Base-by-base conservation (phyloP, 305 asterid species). In the Rubia occidens region DNA sequence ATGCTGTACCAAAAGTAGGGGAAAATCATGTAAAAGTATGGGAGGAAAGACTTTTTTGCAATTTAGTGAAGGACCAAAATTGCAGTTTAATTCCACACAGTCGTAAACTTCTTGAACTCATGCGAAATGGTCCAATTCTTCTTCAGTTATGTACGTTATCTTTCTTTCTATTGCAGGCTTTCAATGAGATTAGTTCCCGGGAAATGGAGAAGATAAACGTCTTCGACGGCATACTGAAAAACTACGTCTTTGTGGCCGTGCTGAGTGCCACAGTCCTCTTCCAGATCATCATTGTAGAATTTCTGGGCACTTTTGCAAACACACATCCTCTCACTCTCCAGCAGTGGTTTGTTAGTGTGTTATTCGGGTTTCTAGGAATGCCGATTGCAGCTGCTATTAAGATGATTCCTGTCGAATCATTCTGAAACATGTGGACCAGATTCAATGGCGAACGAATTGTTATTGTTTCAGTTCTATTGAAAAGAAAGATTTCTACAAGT, bases 101-200 rank as follows among this genome's bases (percentile, higher is more conserved):
- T 47, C 37, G 8, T 14, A 24, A 66, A 47, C 9, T 35, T 32
- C 44, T 42, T 42, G 44, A 42, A 42, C 44, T 42, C 44, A 42
- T 42, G 44, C 44, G 5, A 42, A 42, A 11, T 11, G 61, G 20
- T 44, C 18, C 35, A 14, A 21, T 40, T 26, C 21, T 37, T 68
- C 54, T 67, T 53, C 20, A 47, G 13, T 58, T 17, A 21, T 67
- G 39, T 26, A 62, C 9, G 10, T 18, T 54, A 24, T 24, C 24
- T 24, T 24, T 60, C 65, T 45, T 39, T 40, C 61, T 58, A 2
- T 53, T 78, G 84, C 92, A 93, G 98, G 92, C 82, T 72, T 93
- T 93, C 88, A 93, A 93, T 42, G 98, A 93, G 89, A 85, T 93
- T 55, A 93, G 96, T 86, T 93, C 98, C 21, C 82, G 98, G 66